Base-by-base conservation (phyloP, 2,329 filamentous ascomycete genomes). In the Harringtonia lauricola region DNA sequence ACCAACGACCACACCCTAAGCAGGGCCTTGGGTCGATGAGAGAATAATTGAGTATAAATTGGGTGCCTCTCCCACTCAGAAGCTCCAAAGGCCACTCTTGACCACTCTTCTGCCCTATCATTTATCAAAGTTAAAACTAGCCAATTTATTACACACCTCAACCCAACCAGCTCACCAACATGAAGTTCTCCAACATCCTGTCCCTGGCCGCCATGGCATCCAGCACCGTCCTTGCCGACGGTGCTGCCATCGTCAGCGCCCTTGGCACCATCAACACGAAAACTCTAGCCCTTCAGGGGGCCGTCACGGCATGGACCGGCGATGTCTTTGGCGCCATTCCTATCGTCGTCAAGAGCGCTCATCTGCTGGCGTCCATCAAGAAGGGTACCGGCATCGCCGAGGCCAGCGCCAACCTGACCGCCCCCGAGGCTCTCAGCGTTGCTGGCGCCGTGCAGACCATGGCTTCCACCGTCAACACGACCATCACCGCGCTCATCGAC, bases 291-390 rank as follows among this genome's bases (percentile, higher is more conserved):
- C 36, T 48, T 8, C 3, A 63, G 46, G 43, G 48, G 34, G 56
- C 55, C 29, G 59, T 70, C 17, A 38, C 54, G 17, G 38, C 45
- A 17, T 71, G 65, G 64, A 48, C 58, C 8, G 65, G 66, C 47
- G 55, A 55, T 38, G 49, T 66, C 3, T 46, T 68, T 13, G 58
- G 59, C 33, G 58, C 61, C 0, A 38, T 68, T 2, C 62, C 65
- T 45, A 69, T 73, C 49, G 54, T 65, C 40, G 41, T 54, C 42
- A 53, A 63, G 43, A 65, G 64, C 6, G 53, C 60, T 8, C 44
- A 49, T 10, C 62, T 72, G 2, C 61, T 71, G 24, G 19, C 49
- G 13, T 54, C 59, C 41, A 65, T 71, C 49, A 59, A 66, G 34
- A 46, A 59, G 26, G 65, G 64, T 44, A 64, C 61, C 24, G 45